phyloP scores from a whole-genome alignment of 495 filamentous ascomycete species.

The Podospora pseudocomata region DNA sequence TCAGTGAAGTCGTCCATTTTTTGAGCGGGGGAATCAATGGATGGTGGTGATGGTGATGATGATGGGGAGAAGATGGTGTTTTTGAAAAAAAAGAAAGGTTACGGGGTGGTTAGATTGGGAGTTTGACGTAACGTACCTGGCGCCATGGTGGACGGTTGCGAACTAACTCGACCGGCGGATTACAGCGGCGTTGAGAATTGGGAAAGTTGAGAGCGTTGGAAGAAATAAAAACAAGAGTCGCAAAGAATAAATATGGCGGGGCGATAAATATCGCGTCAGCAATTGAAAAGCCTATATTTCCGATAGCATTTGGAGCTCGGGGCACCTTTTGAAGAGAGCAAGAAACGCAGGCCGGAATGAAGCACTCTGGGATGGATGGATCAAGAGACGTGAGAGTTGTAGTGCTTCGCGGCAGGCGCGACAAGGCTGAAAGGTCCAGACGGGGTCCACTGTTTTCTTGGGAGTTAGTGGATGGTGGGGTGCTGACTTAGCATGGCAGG shows the following conservation, averaged over 20 bases:
- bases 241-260: not conserved
- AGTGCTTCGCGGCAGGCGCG: conserved; percentile 1
- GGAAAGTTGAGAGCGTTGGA: not conserved
- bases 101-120: not conserved
- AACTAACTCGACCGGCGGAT: not conserved
- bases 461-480: not conserved
- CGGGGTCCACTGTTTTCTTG: not conserved
- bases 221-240: conserved; percentile 5
- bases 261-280: too few relatives aligned
- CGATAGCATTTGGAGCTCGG: not conserved
- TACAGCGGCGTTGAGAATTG: not conserved
- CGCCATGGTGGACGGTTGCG: conserved; percentile 21
- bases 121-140: conserved; percentile 25
- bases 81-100: too few relatives aligned
- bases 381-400: not conserved
- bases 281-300: not conserved
- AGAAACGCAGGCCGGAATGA: not conserved
- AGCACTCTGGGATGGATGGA: not conserved
- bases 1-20: not conserved
- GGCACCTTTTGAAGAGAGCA: not conserved
- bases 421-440: conserved; percentile 25
- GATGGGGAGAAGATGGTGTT: not conserved
- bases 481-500: conserved; percentile 5
- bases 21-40: not conserved
- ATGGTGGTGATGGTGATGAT: not conserved